Base-by-base conservation (phyloP, 2,329 filamentous ascomycete genomes). In the Xylaria sp. region DNA sequence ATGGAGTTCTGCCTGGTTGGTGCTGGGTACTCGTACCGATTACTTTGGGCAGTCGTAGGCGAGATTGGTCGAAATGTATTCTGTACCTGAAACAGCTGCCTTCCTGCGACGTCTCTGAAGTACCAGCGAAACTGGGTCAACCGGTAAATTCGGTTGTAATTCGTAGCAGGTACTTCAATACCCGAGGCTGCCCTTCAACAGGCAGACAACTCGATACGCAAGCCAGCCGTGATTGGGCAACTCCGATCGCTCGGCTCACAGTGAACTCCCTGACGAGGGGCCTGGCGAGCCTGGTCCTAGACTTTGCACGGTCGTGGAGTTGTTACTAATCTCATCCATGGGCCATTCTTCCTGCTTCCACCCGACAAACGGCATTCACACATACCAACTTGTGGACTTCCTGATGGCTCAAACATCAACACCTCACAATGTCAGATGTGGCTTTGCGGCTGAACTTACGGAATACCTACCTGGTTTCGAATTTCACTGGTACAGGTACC, bases 121-220 rank as follows among this genome's bases (percentile, higher is more conserved):
- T 42, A 42, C 37, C 37, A 10, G 5, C 7, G 8, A 42, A 42
- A 42, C 9, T 30, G 23, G 23, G 4, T 30, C 37, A 10, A 42
- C 11, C 37, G 8, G 37, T 10, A 42, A 42, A 13, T 23, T 23
- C 11, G 39, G 19, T 34, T 48, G 16, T 37, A 13, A 9, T 23
- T 23, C 11, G 2, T 10, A 18, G 19, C 34, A 50, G 18, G 46
- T 52, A 55, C 51, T 35, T 61, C 23, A 11, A 13, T 34, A 18
- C 35, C 34, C 47, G 13, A 19, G n/a, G 16, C 35, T 9, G 48
- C 35, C 23, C 9, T 10, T 10, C 11, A 42, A 42, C 51, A 65
- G 64, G 64, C 64, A 65, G 63, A 65, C 62, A 57, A 62, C 42
- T 54, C 63, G 55, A 47, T 65, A 65, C 63, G 63, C 63, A 65